phyloP scores from a whole-genome alignment of 768 basidiomycete species.

The Rhodotorula kratochvilovae region DNA sequence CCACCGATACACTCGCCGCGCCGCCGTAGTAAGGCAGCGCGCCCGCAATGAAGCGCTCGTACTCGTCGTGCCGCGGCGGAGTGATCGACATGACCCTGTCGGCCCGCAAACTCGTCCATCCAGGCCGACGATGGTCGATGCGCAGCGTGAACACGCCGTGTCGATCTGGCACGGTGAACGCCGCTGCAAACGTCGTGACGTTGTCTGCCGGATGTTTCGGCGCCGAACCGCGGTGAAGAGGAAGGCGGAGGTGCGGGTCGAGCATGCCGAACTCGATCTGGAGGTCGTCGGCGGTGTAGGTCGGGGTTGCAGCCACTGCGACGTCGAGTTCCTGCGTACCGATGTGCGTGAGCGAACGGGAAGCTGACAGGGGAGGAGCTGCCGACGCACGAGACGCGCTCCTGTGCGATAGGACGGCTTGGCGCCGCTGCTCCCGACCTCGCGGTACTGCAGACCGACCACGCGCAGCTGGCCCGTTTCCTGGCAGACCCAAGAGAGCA shows the following conservation, averaged over 20 bases:
- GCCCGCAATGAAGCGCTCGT: slow-evolving; percentile 88
- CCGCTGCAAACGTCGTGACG: slow-evolving; percentile 46
- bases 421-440: slow-evolving; percentile 48
- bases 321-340: slow-evolving; percentile 67
- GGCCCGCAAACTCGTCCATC: slow-evolving; percentile 71
- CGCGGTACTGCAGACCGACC: slow-evolving; percentile 52
- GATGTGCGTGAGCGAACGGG: background rate
- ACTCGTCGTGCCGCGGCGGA: slow-evolving; percentile 88
- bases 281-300: slow-evolving; percentile 68
- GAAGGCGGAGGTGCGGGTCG: slow-evolving; percentile 83
- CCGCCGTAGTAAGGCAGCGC: slow-evolving; percentile 95
- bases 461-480: slow-evolving; percentile 75
- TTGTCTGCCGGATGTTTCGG: slow-evolving; percentile 52
- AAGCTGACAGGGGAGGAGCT: background rate
- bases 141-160: slow-evolving; percentile 98
- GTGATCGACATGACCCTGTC: slow-evolving; percentile 78
- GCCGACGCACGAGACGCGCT: slow-evolving; percentile 67
- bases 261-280: slow-evolving; percentile 98
- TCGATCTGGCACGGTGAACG: slow-evolving; percentile 85
- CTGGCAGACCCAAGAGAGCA: slow-evolving; percentile 87
- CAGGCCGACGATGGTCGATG: slow-evolving; percentile 82
- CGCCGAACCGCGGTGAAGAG: slow-evolving; percentile 68
- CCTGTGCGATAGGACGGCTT: slow-evolving; percentile 66
- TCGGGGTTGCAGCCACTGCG: slow-evolving; percentile 67
- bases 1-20: slow-evolving; percentile 79